Conservation (phyloP, 2,329 filamentous ascomycete genomes). For the Pestalotiopsis sp. region DNA sequence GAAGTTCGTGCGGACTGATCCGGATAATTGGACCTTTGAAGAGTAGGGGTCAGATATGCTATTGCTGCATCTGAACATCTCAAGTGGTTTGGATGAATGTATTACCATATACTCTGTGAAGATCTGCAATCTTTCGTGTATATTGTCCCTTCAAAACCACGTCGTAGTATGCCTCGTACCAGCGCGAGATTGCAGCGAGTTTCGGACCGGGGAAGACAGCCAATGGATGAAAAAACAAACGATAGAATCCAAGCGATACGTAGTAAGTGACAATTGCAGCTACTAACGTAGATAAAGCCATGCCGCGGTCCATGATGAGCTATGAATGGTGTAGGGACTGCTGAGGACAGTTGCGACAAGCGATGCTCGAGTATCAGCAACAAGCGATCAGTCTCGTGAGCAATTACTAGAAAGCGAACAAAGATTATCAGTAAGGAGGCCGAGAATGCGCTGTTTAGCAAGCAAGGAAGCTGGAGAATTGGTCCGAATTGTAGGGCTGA, state of each 20-base stretch:
- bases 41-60: background rate
- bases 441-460: no score
- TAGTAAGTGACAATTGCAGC: background rate
- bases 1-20: slow-evolving; percentile 36
- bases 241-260: background rate
- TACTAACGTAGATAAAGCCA: background rate
- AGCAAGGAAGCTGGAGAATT: no score
- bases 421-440: no score
- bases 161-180: slow-evolving; percentile 45
- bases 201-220: slow-evolving; percentile 39
- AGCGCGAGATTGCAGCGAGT: slow-evolving; percentile 38
- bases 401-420: no score
- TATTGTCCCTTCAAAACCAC: slow-evolving; percentile 41
- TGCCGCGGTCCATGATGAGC: background rate
- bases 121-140: slow-evolving; percentile 38
- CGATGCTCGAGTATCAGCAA: background rate
- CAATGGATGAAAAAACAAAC: slow-evolving; percentile 38
- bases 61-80: background rate
- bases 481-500: no score
- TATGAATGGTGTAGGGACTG: background rate
- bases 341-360: background rate
- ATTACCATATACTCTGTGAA: slow-evolving; percentile 41
- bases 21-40: slow-evolving; percentile 22
- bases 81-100: background rate
- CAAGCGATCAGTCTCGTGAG: background rate